These are phyloP conservation scores for Nothophoma quercina DNA, from an alignment of 2,329 filamentous ascomycete species.

Conservation along the genomic window DNA sequence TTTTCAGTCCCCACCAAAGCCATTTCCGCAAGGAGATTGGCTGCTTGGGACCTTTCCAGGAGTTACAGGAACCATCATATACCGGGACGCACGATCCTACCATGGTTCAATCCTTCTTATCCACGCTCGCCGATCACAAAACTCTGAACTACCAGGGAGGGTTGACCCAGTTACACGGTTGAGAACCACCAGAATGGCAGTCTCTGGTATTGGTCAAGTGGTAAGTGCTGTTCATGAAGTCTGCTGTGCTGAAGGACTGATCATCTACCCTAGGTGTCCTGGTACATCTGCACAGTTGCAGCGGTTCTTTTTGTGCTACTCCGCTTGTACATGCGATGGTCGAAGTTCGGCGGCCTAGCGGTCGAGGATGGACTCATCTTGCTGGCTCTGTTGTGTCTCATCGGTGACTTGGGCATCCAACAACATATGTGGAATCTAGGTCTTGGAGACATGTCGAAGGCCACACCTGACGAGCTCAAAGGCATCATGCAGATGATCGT, in stretches of 20 bases:
- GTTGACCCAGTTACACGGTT: neutral
- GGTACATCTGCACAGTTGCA: slow-evolving; percentile 46
- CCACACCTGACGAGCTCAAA: slow-evolving; percentile 28
- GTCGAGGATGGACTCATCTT: slow-evolving; percentile 45
- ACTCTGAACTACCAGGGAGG: neutral
- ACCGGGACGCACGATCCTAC: slow-evolving; percentile 1
- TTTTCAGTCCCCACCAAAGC: neutral
- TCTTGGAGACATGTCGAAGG: slow-evolving; percentile 27
- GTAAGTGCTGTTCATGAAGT: slow-evolving; percentile 18
- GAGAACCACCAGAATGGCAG: slow-evolving; percentile 11
- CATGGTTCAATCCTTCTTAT: slow-evolving; percentile 1
- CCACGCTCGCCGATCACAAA: neutral
- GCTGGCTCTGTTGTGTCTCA: slow-evolving; percentile 40
- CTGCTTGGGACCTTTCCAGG: neutral
- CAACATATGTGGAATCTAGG: slow-evolving; percentile 48
- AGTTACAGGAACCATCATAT: neutral
- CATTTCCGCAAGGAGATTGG: neutral
- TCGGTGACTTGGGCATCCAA: slow-evolving; percentile 44
- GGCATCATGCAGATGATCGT: slow-evolving; percentile 49
- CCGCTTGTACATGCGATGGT: slow-evolving; percentile 40
- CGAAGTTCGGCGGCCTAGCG: slow-evolving; percentile 35
- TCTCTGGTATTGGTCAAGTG: slow-evolving; percentile 30
- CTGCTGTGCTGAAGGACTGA: neutral
- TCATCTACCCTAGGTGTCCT: slow-evolving; percentile 28
- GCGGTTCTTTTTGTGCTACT: slow-evolving; percentile 37